Percentiles rank a stretch among this genome's conserved stretches.
phyloP scores from a whole-genome alignment of 2,329 filamentous ascomycete genomes.

The Exophiala viscosa region DNA sequence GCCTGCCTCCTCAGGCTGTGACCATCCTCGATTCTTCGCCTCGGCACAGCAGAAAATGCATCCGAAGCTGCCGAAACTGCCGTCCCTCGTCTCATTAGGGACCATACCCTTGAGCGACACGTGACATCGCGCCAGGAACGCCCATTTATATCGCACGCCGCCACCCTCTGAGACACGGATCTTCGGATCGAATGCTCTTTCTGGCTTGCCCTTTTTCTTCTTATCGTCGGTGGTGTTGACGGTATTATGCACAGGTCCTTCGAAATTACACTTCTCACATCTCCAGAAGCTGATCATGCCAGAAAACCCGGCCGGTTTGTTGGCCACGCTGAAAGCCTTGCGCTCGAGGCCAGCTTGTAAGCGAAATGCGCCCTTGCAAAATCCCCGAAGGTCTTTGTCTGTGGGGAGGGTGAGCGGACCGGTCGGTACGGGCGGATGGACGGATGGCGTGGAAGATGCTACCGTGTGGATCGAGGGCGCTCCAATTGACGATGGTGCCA shows the following conservation, averaged over 20 bases:
- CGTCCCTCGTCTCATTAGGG: constrained; percentile 24
- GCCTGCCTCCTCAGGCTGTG: constrained; percentile 1
- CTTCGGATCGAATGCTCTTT: constrained; percentile 32
- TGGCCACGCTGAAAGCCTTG: constrained; percentile 22
- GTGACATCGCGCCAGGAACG: constrained; percentile 48
- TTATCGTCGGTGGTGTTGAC: constrained; percentile 18
- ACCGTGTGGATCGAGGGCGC: constrained; percentile 3
- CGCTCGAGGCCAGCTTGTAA: constrained; percentile 24
- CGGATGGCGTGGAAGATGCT: constrained; percentile 3
- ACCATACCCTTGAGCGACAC: constrained; percentile 33
- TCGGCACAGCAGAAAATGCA: constrained; percentile 48
- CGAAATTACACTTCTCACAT: constrained; percentile 44
- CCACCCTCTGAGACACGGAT: constrained; percentile 22
- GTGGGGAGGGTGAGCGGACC: constrained; percentile 30
- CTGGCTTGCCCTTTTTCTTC: constrained; percentile 23
- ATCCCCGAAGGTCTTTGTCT: constrained; percentile 36
- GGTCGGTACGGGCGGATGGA: constrained; percentile 1
- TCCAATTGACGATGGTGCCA: neutral
- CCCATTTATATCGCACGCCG: constrained; percentile 45
- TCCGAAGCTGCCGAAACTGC: constrained; percentile 35
- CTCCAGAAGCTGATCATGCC: constrained; percentile 33
- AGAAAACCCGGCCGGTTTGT: constrained; percentile 22
- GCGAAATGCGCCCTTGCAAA: constrained; percentile 36
- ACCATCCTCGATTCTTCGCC: constrained; percentile 30
- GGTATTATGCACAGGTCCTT: constrained; percentile 33